These are phyloP conservation scores for Penicillium sp. DNA, from an alignment of 2,329 filamentous ascomycete species.

Conservation along the genomic window DNA sequence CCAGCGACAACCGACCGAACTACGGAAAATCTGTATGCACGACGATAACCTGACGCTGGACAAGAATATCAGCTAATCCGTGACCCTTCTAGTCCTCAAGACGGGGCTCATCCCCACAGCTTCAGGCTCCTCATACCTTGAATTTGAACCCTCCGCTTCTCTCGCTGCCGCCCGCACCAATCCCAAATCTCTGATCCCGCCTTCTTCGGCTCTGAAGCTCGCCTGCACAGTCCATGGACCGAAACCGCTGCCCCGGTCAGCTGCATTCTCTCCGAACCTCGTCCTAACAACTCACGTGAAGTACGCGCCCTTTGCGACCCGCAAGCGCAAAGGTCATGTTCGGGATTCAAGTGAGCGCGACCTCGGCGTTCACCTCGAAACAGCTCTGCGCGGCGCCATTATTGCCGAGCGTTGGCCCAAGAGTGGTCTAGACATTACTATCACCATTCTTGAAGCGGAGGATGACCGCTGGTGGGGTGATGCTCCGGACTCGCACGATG, in stretches of 20 bases:
- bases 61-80: neutral
- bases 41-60: neutral
- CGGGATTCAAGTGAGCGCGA: slow-evolving; percentile 86
- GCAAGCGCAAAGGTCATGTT: slow-evolving; percentile 80
- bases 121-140: slow-evolving; percentile 78
- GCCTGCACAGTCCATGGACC: slow-evolving; percentile 93
- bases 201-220: slow-evolving; percentile 78
- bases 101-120: slow-evolving; percentile 92
- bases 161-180: slow-evolving; percentile 49
- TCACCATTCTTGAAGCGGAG: slow-evolving; percentile 92
- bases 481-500: slow-evolving; percentile 54
- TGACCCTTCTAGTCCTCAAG: slow-evolving; percentile 70
- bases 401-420: slow-evolving; percentile 98
- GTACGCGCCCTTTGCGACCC: slow-evolving; percentile 91
- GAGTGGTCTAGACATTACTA: slow-evolving; percentile 91
- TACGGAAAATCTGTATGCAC: slow-evolving; percentile 83
- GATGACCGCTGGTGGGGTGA: slow-evolving; percentile 74
- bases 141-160: slow-evolving; percentile 55
- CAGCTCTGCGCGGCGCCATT: slow-evolving; percentile 83
- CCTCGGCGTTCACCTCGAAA: slow-evolving; percentile 87
- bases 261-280: slow-evolving; percentile 89
- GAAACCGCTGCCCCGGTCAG: slow-evolving; percentile 83
- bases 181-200: slow-evolving; percentile 54
- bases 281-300: slow-evolving; percentile 93
- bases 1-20: slow-evolving; percentile 67